Conservation (phyloP, 345 rosid genomes). For the Durio zibethinus region DNA sequence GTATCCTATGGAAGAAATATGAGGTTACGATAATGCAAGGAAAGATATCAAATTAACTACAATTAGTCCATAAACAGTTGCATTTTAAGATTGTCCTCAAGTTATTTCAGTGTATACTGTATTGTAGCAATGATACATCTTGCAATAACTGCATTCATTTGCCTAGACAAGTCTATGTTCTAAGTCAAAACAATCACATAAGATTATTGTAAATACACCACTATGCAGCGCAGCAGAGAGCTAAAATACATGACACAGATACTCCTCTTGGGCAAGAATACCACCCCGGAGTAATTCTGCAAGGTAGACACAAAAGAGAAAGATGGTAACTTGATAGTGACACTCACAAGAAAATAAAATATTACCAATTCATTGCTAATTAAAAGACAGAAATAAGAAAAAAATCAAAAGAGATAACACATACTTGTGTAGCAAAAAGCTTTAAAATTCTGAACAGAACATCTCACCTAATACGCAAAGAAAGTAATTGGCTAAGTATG, state of each 20-base stretch:
- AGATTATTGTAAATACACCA: background rate
- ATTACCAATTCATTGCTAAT: background rate
- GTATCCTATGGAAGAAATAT: background rate
- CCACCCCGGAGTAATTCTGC: background rate
- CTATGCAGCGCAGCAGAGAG: background rate
- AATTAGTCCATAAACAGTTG: background rate
- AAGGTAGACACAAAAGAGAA: background rate
- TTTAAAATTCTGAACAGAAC: background rate
- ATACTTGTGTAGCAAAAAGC: too few relatives aligned
- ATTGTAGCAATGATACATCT: background rate
- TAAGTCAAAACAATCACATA: background rate
- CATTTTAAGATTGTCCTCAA: background rate
- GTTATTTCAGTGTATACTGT: background rate
- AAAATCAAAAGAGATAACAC: background rate
- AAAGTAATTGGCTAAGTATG: constrained; percentile 37
- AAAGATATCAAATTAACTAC: background rate
- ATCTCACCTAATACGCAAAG: background rate
- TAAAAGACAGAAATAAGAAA: background rate
- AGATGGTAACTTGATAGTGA: background rate
- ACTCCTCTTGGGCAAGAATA: background rate
- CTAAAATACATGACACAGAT: background rate
- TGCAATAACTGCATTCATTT: background rate
- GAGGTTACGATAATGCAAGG: background rate
- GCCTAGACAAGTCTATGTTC: background rate
- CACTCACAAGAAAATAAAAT: background rate